These are phyloP conservation scores for Poa pratensis DNA, from an alignment of 176 grass and related monocot species.

Conservation along the genomic window DNA sequence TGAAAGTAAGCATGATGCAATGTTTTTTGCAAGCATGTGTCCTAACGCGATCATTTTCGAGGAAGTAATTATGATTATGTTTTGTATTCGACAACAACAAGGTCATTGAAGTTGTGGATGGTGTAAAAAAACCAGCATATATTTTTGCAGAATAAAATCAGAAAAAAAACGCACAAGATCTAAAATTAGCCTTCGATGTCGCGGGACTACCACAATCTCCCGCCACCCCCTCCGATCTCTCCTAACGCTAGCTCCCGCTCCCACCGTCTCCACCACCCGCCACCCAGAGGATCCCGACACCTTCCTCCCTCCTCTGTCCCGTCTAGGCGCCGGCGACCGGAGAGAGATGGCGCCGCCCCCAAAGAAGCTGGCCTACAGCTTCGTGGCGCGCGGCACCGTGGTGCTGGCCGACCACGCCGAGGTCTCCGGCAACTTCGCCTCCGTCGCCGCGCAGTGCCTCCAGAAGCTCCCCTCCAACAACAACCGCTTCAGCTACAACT, in stretches of 20 bases:
- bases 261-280: background rate
- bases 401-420: conserved; percentile 78
- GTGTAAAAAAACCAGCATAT: background rate
- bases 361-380: conserved; percentile 63
- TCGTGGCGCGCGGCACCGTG: conserved; percentile 56
- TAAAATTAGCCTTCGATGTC: background rate
- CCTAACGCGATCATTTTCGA: no score
- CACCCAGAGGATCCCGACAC: background rate
- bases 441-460: conserved; percentile 66
- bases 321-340: conserved; percentile 26
- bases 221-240: background rate
- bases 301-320: background rate
- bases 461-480: conserved; percentile 71
- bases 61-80: no score
- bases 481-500: conserved; percentile 71
- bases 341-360: conserved; percentile 58
- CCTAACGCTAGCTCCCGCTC: conserved; percentile 1
- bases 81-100: background rate
- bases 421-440: conserved; percentile 74
- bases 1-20: no score
- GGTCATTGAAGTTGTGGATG: background rate
- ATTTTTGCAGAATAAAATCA: background rate
- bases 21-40: no score
- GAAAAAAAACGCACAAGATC: background rate
- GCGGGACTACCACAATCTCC: conserved; percentile 18